Percentiles rank a stretch among this genome's conserved stretches.
phyloP scores from a whole-genome alignment of 805 yeast species.

The Ogataea corticis region DNA sequence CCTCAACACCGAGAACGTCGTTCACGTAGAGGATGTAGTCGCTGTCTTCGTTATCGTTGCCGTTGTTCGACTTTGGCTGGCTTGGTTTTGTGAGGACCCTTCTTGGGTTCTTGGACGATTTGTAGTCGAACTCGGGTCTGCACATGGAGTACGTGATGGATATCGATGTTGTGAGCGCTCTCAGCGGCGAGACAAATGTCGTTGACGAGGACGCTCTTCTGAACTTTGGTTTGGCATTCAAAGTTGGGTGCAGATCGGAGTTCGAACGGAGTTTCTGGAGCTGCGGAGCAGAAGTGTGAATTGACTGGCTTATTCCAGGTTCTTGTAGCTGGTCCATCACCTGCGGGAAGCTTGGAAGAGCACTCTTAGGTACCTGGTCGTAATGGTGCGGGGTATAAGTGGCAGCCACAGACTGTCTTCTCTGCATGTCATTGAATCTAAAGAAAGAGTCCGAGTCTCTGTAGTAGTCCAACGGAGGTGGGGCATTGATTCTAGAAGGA shows the following conservation, averaged over 20 bases:
- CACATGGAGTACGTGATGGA: constrained; percentile 83
- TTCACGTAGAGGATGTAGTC: constrained; percentile 94
- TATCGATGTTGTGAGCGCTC: constrained; percentile 74
- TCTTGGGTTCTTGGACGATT: constrained; percentile 82
- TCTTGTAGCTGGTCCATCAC: constrained; percentile 6
- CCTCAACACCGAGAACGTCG: constrained; percentile 85
- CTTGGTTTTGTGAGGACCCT: constrained; percentile 91
- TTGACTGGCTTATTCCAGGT: not conserved
- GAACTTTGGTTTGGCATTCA: constrained; percentile 65
- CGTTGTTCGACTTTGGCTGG: constrained; percentile 78
- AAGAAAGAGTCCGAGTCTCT: constrained; percentile 13
- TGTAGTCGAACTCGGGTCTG: constrained; percentile 81
- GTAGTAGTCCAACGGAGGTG: constrained; percentile 23
- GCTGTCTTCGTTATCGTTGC: constrained; percentile 82
- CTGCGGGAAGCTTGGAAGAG: constrained; percentile 14
- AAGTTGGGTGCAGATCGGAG: constrained; percentile 59
- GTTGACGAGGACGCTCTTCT: constrained; percentile 68
- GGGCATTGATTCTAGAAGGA: constrained; percentile 35
- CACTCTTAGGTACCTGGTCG: constrained; percentile 16
- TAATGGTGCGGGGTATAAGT: constrained; percentile 16
- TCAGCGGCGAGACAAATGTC: constrained; percentile 71
- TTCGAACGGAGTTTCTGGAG: constrained; percentile 42
- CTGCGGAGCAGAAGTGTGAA: constrained; percentile 44
- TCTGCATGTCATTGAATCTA: constrained; percentile 17
- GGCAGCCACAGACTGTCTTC: constrained; percentile 36